Conservation (phyloP, 2,329 filamentous ascomycete species). For the Ilyonectria sp. region DNA sequence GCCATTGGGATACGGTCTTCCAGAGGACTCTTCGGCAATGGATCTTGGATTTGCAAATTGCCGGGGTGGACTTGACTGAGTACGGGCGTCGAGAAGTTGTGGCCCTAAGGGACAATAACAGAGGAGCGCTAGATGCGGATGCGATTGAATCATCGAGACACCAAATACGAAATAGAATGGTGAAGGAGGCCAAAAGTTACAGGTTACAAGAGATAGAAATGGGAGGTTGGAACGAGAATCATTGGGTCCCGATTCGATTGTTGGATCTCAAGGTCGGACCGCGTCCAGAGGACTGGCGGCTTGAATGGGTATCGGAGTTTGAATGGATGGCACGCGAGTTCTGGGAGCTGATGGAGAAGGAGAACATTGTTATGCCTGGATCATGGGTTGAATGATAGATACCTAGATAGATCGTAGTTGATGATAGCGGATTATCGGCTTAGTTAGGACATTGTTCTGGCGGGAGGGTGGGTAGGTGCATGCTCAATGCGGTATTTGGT, state of each 20-base stretch:
- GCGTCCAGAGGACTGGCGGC: slow-evolving; percentile 33
- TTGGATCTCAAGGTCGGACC: slow-evolving; percentile 38
- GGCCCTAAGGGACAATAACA: background rate
- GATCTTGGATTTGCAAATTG: slow-evolving; percentile 27
- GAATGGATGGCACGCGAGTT: slow-evolving; percentile 48
- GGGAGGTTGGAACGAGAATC: slow-evolving; percentile 1
- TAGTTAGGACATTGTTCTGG: too few species aligned
- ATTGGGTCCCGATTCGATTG: slow-evolving; percentile 46
- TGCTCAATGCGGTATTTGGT: background rate
- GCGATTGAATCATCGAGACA: slow-evolving; percentile 31
- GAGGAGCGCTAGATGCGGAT: slow-evolving; percentile 38
- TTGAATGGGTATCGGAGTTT: slow-evolving; percentile 46
- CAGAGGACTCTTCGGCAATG: slow-evolving; percentile 38
- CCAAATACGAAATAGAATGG: slow-evolving; percentile 17
- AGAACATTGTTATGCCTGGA: slow-evolving; percentile 41
- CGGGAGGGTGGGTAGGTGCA: background rate
- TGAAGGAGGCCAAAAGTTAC: too few species aligned
- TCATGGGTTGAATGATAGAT: slow-evolving; percentile 42
- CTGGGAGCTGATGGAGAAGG: slow-evolving; percentile 41
- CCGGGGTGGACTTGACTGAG: slow-evolving; percentile 39
- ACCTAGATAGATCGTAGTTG: background rate
- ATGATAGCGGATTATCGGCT: too few species aligned
- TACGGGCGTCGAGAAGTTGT: slow-evolving; percentile 42
- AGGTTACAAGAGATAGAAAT: too few species aligned
- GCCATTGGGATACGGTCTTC: slow-evolving; percentile 40